These are phyloP conservation scores for Lentinula sp. DNA, from an alignment of 768 basidiomycete species.

Conservation along the genomic window DNA sequence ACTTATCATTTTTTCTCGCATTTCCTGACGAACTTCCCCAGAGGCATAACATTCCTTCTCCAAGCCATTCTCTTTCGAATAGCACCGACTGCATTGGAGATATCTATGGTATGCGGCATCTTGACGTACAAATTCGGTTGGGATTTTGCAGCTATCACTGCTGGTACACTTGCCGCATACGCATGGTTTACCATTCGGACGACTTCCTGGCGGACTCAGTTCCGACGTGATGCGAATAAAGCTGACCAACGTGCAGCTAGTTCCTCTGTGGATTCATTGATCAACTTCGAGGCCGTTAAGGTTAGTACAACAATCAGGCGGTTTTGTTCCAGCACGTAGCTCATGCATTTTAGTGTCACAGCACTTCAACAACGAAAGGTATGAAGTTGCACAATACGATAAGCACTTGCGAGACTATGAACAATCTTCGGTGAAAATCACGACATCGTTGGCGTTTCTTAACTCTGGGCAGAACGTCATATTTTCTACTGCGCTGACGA, in stretches of 20 bases:
- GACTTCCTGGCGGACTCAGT: constrained; percentile 95
- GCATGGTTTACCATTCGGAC: constrained; percentile 97
- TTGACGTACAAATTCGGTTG: constrained; percentile 96
- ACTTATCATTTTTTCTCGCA: not conserved
- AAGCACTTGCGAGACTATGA: constrained; percentile 83
- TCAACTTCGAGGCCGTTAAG: constrained; percentile 99
- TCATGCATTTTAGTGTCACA: constrained; percentile 23
- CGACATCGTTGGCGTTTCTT: constrained; percentile 86
- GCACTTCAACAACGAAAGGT: constrained; percentile 97
- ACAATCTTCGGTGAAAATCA: constrained; percentile 88
- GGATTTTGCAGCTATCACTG: constrained; percentile 92
- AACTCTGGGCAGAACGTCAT: constrained; percentile 98
- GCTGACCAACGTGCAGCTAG: constrained; percentile 97
- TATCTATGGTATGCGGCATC: constrained; percentile 95
- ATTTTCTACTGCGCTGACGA: constrained; percentile 88
- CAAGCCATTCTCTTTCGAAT: constrained; percentile 93
- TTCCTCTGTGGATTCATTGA: constrained; percentile 88
- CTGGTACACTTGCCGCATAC: constrained; percentile 79
- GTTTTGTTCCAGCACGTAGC: not conserved
- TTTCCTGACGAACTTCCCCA: constrained; percentile 21
- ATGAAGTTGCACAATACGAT: constrained; percentile 90
- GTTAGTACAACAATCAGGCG: constrained; percentile 29
- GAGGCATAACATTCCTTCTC: constrained; percentile 93
- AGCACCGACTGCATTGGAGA: constrained; percentile 92
- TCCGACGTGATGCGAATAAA: constrained; percentile 90